Conservation (phyloP, 441 rosid genomes). For the Gossypium gossypioides region DNA sequence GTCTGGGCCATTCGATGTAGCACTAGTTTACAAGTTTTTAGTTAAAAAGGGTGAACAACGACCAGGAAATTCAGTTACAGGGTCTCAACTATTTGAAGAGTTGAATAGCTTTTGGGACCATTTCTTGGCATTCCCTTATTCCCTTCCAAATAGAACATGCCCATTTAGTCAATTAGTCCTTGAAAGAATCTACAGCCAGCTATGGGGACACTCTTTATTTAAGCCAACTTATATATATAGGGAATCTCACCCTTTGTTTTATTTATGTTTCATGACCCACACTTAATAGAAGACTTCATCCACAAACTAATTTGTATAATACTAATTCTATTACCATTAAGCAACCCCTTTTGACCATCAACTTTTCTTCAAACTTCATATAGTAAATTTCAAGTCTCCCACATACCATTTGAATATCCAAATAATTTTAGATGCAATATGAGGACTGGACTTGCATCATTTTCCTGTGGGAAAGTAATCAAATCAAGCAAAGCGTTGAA, state of each 20-base stretch:
- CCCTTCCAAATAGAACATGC: neutral
- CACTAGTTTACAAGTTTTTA: neutral
- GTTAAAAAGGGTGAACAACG: neutral
- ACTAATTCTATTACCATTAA: neutral
- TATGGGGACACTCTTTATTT: neutral
- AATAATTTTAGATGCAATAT: too few relatives aligned
- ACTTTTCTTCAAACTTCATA: neutral
- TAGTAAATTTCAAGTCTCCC: neutral
- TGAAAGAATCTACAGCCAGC: conserved; percentile 1
- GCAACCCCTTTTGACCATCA: neutral
- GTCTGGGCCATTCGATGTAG: neutral
- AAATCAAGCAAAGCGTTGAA: neutral
- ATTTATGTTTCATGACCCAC: neutral
- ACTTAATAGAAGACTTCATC: too few relatives aligned
- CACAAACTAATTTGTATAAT: neutral
- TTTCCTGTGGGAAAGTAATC: neutral
- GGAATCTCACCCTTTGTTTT: neutral
- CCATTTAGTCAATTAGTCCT: neutral
- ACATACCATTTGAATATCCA: neutral
- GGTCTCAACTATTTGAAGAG: neutral
- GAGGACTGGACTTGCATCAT: neutral
- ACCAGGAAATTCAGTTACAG: neutral
- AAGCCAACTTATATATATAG: neutral
- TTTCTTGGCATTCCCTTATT: neutral
- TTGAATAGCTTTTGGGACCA: neutral